Evolutionary conservation across 192 early-diverging fungal species (phyloP), one percentile per base, ranked within the genome.

Genomic region (Backusella australiensis): DNA sequence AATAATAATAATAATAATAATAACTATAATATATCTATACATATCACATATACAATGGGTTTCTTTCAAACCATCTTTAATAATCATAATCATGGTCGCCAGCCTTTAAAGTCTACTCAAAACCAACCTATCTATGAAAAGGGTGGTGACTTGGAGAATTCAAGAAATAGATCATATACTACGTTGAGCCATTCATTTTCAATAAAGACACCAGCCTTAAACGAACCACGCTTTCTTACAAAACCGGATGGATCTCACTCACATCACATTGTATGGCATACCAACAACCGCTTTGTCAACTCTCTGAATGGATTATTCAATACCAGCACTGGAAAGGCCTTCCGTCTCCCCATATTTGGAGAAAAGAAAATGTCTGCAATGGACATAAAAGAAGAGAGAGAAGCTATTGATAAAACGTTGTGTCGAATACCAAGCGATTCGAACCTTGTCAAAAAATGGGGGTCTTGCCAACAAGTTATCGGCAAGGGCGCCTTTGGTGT

Each of bases 401-500:
- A 41, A 9, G 70, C 39, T 26, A 59, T 75, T 38, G 77, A 82
- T 32, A 73, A 67, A 7, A 82, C 65, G 9, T 23, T 75, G 2
- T 21, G 19, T 26, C 59, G 74, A 11, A 78, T 39, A 36, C 19
- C 75, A 23, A 78, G 77, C 12, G 73, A 78, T 56, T 42, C 65
- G 0, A 78, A 67, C 11, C 41, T 85, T 19, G 72, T 74, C 12
- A 73, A 80, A 78, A 85, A 85, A 56, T 85, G 79, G 69, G 84
- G 84, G n/a, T 78, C 76, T 56, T 77, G 78, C 26, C 84, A 85
- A 38, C 79, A 85, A 75, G 32, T 82, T n/a, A 80, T 85, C 69
- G 84, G 84, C 2, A 80, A 77, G 46, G 84, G 84, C 12, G 81
- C 84, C 23, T 85, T 85, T 79, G 84, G 84, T 35, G 69, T 85